Conservation (phyloP, 352 stramenopile species). For the Phytopythium boreale region DNA sequence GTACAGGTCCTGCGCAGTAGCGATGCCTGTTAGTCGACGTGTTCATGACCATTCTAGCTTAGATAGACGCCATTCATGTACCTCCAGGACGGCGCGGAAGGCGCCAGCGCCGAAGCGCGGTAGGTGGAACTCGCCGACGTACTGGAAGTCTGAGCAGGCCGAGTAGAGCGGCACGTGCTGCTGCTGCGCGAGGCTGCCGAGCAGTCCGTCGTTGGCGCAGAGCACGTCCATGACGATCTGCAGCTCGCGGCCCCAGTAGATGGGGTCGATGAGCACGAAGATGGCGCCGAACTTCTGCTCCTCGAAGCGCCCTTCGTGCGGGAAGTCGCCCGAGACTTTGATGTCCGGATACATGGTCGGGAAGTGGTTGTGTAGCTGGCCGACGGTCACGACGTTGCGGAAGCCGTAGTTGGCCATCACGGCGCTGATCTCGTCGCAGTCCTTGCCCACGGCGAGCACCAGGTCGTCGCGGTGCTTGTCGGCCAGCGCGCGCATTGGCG, state of each 20-base stretch:
- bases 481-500: constrained; percentile 70
- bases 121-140: constrained; percentile 82
- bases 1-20: constrained; percentile 44
- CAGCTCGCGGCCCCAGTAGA: constrained; percentile 75
- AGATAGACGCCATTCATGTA: neutral
- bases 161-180: constrained; percentile 81
- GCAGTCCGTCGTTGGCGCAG: constrained; percentile 48
- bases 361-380: constrained; percentile 74
- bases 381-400: constrained; percentile 77
- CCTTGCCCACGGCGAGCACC: constrained; percentile 78
- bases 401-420: constrained; percentile 83
- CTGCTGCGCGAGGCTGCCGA: constrained; percentile 37
- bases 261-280: constrained; percentile 77
- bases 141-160: constrained; percentile 87
- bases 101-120: constrained; percentile 77
- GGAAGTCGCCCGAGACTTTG: constrained; percentile 34
- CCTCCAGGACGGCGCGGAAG: constrained; percentile 74
- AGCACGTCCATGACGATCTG: constrained; percentile 77
- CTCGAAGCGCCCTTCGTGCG: constrained; percentile 50
- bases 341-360: constrained; percentile 82
- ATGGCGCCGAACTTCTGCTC: constrained; percentile 52
- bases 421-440: constrained; percentile 52
- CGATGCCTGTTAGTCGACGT: neutral
- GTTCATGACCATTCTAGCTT: too few relatives aligned
- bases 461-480: constrained; percentile 67